Evolutionary conservation across 2,329 filamentous ascomycete species (phyloP).

Genomic region (Leptoxyphium fumago): DNA sequence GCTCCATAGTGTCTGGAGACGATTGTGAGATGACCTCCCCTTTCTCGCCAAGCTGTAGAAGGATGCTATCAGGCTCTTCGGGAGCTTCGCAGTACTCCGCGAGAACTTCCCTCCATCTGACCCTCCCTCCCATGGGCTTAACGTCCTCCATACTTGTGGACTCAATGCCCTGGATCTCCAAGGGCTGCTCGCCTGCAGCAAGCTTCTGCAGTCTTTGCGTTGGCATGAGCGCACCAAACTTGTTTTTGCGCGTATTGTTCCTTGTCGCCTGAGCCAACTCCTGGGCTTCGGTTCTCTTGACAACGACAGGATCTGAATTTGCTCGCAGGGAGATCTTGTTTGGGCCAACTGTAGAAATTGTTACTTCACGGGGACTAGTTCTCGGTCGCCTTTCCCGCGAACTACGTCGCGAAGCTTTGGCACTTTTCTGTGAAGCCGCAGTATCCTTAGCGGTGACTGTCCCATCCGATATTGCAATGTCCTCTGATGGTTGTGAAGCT

Average conservation of each 20-base stretch:
- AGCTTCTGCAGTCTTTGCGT: conserved; percentile 29
- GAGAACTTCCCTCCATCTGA: conserved; percentile 33
- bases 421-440: conserved; percentile 1
- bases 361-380: conserved; percentile 1
- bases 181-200: conserved; percentile 14
- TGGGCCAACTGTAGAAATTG: conserved; percentile 10
- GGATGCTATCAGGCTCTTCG: neutral
- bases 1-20: neutral
- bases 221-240: conserved; percentile 30
- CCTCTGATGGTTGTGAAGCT: conserved; percentile 5
- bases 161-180: conserved; percentile 3
- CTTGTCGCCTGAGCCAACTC: conserved; percentile 30
- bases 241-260: conserved; percentile 37
- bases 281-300: conserved; percentile 35
- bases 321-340: conserved; percentile 32
- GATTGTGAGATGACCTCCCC: neutral
- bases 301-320: conserved; percentile 24
- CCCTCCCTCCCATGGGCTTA: conserved; percentile 16
- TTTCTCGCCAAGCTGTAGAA: neutral
- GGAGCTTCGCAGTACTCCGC: conserved; percentile 28
- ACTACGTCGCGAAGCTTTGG: conserved; percentile 5
- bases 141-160: conserved; percentile 6
- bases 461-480: conserved; percentile 6
- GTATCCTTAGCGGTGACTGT: no score
- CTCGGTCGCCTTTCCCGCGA: conserved; percentile 4